These are phyloP conservation scores for Clathrus columnatus DNA, from an alignment of 768 basidiomycete genomes.

Conservation along the genomic window DNA sequence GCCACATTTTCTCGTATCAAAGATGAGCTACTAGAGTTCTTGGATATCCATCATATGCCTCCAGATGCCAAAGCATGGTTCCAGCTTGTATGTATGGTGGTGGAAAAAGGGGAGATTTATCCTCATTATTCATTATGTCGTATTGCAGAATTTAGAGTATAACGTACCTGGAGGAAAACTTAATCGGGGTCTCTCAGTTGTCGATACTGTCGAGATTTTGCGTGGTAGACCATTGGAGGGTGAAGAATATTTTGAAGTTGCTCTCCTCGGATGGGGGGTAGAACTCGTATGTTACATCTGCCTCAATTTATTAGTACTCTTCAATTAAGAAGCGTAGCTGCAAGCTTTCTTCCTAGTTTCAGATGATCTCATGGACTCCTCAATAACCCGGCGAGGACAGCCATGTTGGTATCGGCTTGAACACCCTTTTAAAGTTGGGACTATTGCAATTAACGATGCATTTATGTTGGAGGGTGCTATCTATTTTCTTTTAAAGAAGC, in stretches of 20 bases:
- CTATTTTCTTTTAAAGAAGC: slow-evolving; percentile 78
- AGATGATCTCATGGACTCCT: slow-evolving; percentile 96
- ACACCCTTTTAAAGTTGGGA: slow-evolving; percentile 41
- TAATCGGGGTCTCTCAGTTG: slow-evolving; percentile 93
- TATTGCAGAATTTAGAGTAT: slow-evolving; percentile 68
- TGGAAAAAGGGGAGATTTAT: background rate
- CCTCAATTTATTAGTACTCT: background rate
- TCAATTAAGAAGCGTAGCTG: slow-evolving; percentile 42
- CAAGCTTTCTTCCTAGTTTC: slow-evolving; percentile 97
- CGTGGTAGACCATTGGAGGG: slow-evolving; percentile 61
- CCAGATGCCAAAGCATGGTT: slow-evolving; percentile 81
- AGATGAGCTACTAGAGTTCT: slow-evolving; percentile 66
- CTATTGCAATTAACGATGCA: slow-evolving; percentile 90
- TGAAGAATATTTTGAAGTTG: slow-evolving; percentile 83
- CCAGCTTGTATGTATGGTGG: slow-evolving; percentile 45
- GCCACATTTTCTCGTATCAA: slow-evolving; percentile 62
- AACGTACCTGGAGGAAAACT: slow-evolving; percentile 97
- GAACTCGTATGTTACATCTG: slow-evolving; percentile 66
- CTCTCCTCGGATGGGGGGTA: slow-evolving; percentile 90
- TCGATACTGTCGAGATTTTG: slow-evolving; percentile 86
- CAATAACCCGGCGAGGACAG: slow-evolving; percentile 88
- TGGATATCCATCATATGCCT: slow-evolving; percentile 70
- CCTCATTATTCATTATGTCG: background rate
- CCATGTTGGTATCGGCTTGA: slow-evolving; percentile 86
- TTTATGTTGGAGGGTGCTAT: slow-evolving; percentile 96